Conservation (phyloP, 2,329 filamentous ascomycete species). For the Trichoderma afroharzianum region DNA sequence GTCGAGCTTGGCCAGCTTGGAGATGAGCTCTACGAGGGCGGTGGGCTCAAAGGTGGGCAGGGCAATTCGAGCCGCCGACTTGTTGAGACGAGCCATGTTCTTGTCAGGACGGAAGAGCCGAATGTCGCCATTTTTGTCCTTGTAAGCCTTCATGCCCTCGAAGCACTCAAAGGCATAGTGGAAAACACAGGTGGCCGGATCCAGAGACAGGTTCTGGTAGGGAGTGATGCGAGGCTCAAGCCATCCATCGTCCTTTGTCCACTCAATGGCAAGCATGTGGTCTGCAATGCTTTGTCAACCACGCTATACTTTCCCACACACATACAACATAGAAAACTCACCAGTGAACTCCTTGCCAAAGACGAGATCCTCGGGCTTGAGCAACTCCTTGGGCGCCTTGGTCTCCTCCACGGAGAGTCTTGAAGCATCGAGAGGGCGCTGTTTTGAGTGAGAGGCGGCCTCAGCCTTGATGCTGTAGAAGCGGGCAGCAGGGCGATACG, state of each 20-base stretch:
- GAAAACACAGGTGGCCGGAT: conserved; percentile 94
- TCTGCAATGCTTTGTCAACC: conserved; percentile 51
- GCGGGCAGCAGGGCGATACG: conserved; percentile 30
- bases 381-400: conserved; percentile 67
- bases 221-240: conserved; percentile 76
- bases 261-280: conserved; percentile 95
- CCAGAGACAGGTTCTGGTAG: conserved; percentile 95
- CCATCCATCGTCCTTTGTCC: conserved; percentile 85
- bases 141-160: conserved; percentile 99
- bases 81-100: conserved; percentile 96
- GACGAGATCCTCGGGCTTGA: conserved; percentile 74
- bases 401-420: conserved; percentile 74
- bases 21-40: conserved; percentile 75
- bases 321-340: conserved; percentile 33
- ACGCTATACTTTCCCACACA: neutral
- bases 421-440: conserved; percentile 69
- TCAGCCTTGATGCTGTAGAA: conserved; percentile 53
- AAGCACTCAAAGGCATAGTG: conserved; percentile 99
- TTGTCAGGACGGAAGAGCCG: conserved; percentile 90
- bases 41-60: conserved; percentile 78
- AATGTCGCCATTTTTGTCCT: conserved; percentile 72
- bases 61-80: conserved; percentile 85
- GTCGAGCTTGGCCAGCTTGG: conserved; percentile 75
- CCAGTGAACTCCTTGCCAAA: conserved; percentile 92
- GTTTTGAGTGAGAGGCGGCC: conserved; percentile 48